These are phyloP conservation scores for Verticillium nonalfalfae DNA, from an alignment of 2,329 filamentous ascomycete species.

Conservation along the genomic window DNA sequence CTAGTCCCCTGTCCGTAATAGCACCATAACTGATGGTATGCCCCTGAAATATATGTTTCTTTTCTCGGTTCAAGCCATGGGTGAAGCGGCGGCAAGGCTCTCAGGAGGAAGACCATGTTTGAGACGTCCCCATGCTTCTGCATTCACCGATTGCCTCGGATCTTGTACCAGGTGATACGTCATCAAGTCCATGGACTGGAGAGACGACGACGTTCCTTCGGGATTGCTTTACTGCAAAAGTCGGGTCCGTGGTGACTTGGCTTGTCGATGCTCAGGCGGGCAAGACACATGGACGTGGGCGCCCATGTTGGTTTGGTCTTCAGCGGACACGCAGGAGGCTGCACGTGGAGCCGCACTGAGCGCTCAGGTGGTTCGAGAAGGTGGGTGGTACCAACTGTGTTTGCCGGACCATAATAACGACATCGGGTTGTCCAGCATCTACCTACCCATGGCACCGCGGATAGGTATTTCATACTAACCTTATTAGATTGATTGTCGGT, in stretches of 20 bases:
- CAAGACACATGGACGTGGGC: neutral
- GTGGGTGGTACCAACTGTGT: neutral
- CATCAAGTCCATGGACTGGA: conserved; percentile 14
- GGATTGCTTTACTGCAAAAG: neutral
- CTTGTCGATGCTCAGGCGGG: conserved; percentile 4
- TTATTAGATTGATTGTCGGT: no score
- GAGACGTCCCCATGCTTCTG: conserved; percentile 18
- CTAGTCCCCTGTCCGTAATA: neutral
- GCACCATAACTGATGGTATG: neutral
- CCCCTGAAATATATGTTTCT: neutral
- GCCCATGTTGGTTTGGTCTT: neutral
- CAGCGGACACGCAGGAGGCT: neutral
- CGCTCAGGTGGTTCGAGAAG: neutral
- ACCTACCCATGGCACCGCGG: no score
- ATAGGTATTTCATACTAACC: no score
- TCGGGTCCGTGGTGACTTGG: conserved; percentile 4
- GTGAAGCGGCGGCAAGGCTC: neutral
- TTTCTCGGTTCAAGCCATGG: neutral
- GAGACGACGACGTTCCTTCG: neutral
- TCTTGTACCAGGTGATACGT: conserved; percentile 46
- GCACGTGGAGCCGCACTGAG: neutral
- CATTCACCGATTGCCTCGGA: conserved; percentile 29
- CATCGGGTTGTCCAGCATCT: no score
- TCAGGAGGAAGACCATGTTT: neutral
- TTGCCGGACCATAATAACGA: neutral